Percentiles rank a stretch among this genome's conserved stretches.
phyloP scores from a whole-genome alignment of 2,329 filamentous ascomycete genomes.

The Hymenoscyphus fraxineus region DNA sequence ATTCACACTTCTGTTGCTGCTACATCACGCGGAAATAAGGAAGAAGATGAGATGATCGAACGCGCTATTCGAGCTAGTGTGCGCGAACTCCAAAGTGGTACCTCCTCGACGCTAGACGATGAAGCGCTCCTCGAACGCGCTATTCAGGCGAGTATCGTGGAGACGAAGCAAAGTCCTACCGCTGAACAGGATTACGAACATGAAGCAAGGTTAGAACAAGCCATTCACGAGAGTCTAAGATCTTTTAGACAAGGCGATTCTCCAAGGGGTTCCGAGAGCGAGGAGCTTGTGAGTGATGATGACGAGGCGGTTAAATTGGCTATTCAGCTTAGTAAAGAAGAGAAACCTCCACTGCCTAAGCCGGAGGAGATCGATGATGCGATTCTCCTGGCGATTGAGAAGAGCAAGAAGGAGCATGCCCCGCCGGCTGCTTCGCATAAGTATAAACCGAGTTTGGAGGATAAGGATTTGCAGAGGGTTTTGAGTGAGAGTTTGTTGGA shows the following conservation, averaged over 20 bases:
- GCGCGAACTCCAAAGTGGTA: constrained; percentile 46
- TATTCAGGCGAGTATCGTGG: constrained; percentile 46
- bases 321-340: constrained; percentile 39
- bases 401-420: constrained; percentile 34
- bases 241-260: neutral
- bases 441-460: neutral
- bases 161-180: constrained; percentile 24
- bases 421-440: neutral
- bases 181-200: constrained; percentile 49
- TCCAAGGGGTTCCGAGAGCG: constrained; percentile 14
- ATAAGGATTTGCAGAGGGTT: constrained; percentile 15
- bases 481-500: constrained; percentile 12
- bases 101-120: constrained; percentile 27
- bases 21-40: constrained; percentile 64
- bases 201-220: constrained; percentile 52
- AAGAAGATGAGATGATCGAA: constrained; percentile 70
- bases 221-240: constrained; percentile 49
- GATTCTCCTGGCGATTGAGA: constrained; percentile 24
- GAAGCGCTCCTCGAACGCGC: constrained; percentile 46
- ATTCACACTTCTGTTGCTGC: constrained; percentile 66
- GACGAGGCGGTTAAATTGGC: constrained; percentile 41
- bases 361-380: constrained; percentile 24
- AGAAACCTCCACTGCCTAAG: neutral
- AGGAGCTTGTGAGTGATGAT: constrained; percentile 26
- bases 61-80: constrained; percentile 71